Conservation (phyloP, 2,329 filamentous ascomycete species). For the Plenodomus lindquistii region DNA sequence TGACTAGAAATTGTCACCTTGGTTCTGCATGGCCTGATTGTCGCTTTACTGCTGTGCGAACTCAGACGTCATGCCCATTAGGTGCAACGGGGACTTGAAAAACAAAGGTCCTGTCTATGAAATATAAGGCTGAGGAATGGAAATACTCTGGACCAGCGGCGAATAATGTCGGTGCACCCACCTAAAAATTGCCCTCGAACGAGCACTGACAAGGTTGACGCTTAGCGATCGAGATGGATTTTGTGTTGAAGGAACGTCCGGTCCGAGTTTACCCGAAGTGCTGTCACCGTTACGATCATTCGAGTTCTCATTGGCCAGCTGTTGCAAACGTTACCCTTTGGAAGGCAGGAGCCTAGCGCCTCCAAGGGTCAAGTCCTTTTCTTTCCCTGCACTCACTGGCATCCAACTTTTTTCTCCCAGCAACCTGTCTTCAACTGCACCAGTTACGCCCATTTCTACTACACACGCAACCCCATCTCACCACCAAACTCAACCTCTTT, state of each 20-base stretch:
- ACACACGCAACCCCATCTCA: conserved; percentile 18
- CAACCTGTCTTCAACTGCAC: conserved; percentile 16
- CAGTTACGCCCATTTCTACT: conserved; percentile 13
- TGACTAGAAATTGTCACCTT: too few species aligned
- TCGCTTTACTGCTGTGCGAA: too few species aligned
- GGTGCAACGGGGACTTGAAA: too few species aligned
- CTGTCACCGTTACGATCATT: conserved; percentile 16
- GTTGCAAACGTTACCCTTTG: too few species aligned
- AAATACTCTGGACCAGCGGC: too few species aligned
- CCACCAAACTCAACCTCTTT: conserved; percentile 17
- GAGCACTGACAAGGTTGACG: conserved; percentile 1
- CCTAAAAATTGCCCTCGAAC: too few species aligned
- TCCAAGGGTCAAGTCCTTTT: conserved; percentile 22
- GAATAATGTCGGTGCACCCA: too few species aligned
- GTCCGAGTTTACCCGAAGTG: conserved; percentile 24
- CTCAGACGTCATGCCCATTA: too few species aligned
- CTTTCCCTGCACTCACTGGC: conserved; percentile 23
- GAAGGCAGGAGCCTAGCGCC: too few species aligned
- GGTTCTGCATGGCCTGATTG: too few species aligned
- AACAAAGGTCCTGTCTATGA: too few species aligned
- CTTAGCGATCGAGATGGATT: conserved; percentile 1
- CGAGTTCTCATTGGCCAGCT: conserved; percentile 15
- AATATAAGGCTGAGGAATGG: too few species aligned
- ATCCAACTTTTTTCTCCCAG: conserved; percentile 26
- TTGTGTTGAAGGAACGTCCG: conserved; percentile 6